phyloP scores from a whole-genome alignment of 2,329 filamentous ascomycete genomes.

The Passalora sequoiae region DNA sequence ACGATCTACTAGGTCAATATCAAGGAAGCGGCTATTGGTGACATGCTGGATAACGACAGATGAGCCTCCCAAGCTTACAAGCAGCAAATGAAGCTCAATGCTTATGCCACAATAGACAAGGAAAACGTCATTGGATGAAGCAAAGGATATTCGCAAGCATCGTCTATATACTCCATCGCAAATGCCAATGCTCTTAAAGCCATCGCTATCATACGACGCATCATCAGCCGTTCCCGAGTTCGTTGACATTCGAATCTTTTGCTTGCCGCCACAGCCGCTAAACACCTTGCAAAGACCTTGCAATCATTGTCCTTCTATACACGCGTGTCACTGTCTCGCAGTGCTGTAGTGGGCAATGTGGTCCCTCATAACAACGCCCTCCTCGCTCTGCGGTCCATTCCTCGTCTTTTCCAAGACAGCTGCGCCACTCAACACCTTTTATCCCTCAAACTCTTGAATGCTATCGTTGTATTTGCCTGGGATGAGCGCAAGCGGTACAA shows the following conservation, averaged over 20 bases:
- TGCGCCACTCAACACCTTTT: conserved; percentile 17
- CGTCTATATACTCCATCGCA: conserved; percentile 10
- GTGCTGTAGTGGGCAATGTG: too few relatives aligned
- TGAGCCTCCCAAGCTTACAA: too few relatives aligned
- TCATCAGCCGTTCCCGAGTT: neutral
- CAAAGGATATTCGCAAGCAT: conserved; percentile 10
- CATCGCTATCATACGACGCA: conserved; percentile 10
- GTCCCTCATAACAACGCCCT: too few relatives aligned
- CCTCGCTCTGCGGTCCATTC: too few relatives aligned
- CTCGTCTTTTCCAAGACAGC: too few relatives aligned
- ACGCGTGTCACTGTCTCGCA: too few relatives aligned
- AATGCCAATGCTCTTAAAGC: conserved; percentile 6
- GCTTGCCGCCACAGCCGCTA: neutral
- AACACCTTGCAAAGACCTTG: too few relatives aligned
- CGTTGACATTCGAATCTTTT: conserved; percentile 4
- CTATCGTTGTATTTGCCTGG: conserved; percentile 54
- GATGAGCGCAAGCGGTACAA: conserved; percentile 81
- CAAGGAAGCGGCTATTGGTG: too few relatives aligned
- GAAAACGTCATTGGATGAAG: neutral
- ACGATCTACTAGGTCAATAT: too few relatives aligned
- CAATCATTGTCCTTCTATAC: conserved; percentile 1
- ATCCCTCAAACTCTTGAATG: conserved; percentile 57
- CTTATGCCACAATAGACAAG: too few relatives aligned
- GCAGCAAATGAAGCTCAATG: too few relatives aligned
- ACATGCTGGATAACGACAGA: too few relatives aligned